phyloP scores from a whole-genome alignment of 129 eudicot species.

The Flaveria sonorensis region DNA sequence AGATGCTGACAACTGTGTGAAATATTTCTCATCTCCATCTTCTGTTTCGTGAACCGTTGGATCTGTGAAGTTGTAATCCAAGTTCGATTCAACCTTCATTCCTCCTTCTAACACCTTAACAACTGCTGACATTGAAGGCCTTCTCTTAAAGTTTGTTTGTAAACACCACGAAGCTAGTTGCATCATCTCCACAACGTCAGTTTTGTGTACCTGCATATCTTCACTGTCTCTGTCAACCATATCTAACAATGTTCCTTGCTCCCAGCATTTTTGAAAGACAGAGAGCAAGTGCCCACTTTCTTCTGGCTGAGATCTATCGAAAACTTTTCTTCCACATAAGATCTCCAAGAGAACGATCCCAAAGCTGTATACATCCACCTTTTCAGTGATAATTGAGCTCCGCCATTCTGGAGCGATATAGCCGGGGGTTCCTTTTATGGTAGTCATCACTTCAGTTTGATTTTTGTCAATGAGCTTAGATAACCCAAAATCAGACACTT shows the following conservation, averaged over 20 bases:
- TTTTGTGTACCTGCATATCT: constrained; percentile 33
- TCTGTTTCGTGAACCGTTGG: neutral
- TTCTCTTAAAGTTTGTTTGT: constrained; percentile 23
- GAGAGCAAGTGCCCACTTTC: constrained; percentile 28
- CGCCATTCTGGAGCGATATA: constrained; percentile 36
- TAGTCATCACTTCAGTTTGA: constrained; percentile 26
- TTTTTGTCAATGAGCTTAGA: constrained; percentile 28
- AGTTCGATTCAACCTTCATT: constrained; percentile 5
- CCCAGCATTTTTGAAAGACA: constrained; percentile 24
- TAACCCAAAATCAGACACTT: constrained; percentile 27
- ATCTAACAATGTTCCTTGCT: constrained; percentile 32
- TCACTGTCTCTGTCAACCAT: constrained; percentile 24
- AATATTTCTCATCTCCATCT: neutral
- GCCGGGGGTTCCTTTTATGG: constrained; percentile 35
- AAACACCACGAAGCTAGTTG: constrained; percentile 51
- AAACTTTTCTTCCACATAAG: constrained; percentile 30
- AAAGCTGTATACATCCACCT: constrained; percentile 32
- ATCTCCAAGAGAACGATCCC: constrained; percentile 38
- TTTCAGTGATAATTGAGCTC: constrained; percentile 27
- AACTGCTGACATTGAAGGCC: constrained; percentile 57
- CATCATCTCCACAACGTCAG: constrained; percentile 40
- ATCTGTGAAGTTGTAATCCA: constrained; percentile 33
- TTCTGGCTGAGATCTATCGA: constrained; percentile 21
- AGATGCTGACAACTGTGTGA: constrained; percentile 7
- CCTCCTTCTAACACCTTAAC: constrained; percentile 52